phyloP scores from a whole-genome alignment of 768 basidiomycete species.

The Chalciporus pseudorubinellus region DNA sequence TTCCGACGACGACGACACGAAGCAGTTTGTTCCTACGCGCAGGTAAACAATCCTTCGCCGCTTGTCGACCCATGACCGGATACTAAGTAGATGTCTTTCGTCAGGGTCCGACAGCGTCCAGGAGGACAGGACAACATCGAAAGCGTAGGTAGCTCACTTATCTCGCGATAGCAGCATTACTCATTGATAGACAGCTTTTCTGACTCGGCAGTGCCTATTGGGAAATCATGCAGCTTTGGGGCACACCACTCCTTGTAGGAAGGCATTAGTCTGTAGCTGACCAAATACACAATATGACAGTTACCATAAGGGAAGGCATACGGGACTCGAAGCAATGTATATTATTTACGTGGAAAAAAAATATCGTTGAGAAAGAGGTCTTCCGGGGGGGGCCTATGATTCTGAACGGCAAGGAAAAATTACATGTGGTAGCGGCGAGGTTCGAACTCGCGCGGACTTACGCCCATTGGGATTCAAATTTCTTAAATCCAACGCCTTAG shows the following conservation, averaged over 20 bases:
- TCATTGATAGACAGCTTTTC: constrained; percentile 27
- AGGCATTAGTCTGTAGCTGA: too few relatives aligned
- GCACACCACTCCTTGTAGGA: background rate
- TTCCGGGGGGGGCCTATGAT: too few relatives aligned
- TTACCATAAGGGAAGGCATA: background rate
- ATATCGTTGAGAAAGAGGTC: background rate
- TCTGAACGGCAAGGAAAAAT: constrained; percentile 9
- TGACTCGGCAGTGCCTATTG: constrained; percentile 4
- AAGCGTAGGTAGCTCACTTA: constrained; percentile 27
- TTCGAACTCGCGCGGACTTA: constrained; percentile 87
- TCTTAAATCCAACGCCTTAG: constrained; percentile 92
- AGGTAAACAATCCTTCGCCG: constrained; percentile 39
- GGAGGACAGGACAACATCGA: constrained; percentile 64
- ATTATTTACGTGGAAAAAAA: background rate
- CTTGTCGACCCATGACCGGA: background rate
- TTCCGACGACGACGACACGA: constrained; percentile 38
- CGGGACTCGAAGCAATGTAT: background rate
- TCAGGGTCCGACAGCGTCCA: constrained; percentile 64
- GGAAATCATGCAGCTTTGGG: background rate
- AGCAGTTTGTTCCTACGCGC: constrained; percentile 67
- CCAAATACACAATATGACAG: too few relatives aligned
- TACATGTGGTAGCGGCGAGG: constrained; percentile 72
- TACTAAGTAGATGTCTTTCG: background rate
- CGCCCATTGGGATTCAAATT: constrained; percentile 78
- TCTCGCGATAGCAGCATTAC: constrained; percentile 1